Percentiles rank a stretch among this genome's conserved stretches.
phyloP scores from a whole-genome alignment of 306 rosid species.

The Quercus alba region DNA sequence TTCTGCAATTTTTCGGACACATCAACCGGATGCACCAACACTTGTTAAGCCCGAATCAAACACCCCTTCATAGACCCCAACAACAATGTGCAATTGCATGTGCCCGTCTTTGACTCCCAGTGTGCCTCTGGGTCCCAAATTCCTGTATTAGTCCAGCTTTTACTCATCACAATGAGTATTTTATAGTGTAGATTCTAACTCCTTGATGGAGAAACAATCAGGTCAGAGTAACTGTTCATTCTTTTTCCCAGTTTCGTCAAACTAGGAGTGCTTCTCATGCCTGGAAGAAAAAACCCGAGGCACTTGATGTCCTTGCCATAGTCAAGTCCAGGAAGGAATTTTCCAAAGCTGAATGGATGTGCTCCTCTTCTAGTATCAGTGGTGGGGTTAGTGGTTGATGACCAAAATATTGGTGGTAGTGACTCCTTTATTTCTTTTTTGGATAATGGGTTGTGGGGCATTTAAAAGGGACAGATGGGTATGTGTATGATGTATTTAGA shows the following conservation, averaged over 20 bases:
- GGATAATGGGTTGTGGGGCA: conserved; percentile 62
- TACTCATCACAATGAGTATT: conserved; percentile 24
- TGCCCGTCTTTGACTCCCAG: conserved; percentile 4
- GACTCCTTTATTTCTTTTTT: conserved; percentile 19
- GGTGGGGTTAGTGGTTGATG: conserved; percentile 66
- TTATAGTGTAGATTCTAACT: conserved; percentile 26
- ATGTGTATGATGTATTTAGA: conserved; percentile 42
- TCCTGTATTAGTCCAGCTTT: conserved; percentile 12
- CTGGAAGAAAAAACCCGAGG: conserved; percentile 27
- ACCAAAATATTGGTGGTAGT: conserved; percentile 52
- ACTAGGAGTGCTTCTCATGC: conserved; percentile 37
- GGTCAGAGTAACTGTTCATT: conserved; percentile 35
- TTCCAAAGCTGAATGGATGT: conserved; percentile 45
- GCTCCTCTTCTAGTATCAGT: conserved; percentile 32
- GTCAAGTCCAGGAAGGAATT: conserved; percentile 32
- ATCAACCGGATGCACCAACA: conserved; percentile 54
- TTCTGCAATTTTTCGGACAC: conserved; percentile 77
- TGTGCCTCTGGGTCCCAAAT: conserved; percentile 7
- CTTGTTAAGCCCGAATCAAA: conserved; percentile 75
- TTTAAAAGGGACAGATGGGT: conserved; percentile 35
- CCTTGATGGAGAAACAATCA: conserved; percentile 21
- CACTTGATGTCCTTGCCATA: conserved; percentile 36
- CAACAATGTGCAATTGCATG: conserved; percentile 1
- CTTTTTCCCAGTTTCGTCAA: conserved; percentile 32
- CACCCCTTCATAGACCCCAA: conserved; percentile 49